A percentile compares a stretch with the other conserved stretches of the same genome.
Conservation (phyloP, 768 basidiomycete genomes). For the Kwoniella newhampshirensis region DNA sequence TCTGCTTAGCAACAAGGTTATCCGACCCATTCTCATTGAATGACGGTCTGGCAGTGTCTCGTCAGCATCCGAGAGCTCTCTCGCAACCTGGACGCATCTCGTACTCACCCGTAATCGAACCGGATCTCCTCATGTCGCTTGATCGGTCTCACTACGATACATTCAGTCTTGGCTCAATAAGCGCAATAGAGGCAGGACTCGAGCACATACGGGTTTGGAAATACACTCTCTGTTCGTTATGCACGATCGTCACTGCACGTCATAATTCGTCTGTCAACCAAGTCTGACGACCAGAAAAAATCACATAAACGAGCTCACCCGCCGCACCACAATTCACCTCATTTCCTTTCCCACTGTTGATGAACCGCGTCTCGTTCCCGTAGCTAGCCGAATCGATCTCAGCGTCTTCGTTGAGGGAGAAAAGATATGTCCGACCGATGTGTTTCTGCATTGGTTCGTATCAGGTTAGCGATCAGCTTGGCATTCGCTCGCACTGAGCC, state of each 20-base stretch:
- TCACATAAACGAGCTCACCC: too few relatives aligned
- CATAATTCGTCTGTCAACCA: neutral
- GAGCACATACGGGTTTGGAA: conserved; percentile 5
- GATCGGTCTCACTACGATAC: conserved; percentile 11
- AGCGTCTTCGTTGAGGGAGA: conserved; percentile 4
- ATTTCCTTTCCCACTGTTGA: conserved; percentile 16
- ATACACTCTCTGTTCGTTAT: conserved; percentile 2
- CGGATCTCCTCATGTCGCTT: conserved; percentile 8
- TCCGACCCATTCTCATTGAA: conserved; percentile 2
- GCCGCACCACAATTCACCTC: neutral
- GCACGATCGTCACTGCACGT: conserved; percentile 3
- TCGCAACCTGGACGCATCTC: neutral
- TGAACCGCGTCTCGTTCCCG: conserved; percentile 18
- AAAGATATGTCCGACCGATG: conserved; percentile 18
- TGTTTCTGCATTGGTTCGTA: conserved; percentile 1
- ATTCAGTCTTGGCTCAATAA: too few relatives aligned
- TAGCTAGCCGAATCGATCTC: conserved; percentile 17
- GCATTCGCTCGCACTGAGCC: too few relatives aligned
- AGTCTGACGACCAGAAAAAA: neutral
- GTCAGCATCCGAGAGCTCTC: neutral
- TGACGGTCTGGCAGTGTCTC: too few relatives aligned
- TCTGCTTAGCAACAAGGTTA: neutral
- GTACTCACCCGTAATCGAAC: conserved; percentile 20
- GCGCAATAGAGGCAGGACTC: too few relatives aligned
- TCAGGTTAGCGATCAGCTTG: neutral